A percentile compares a stretch with the other conserved stretches of the same genome.
Conservation (phyloP, 805 yeast genomes). For the Nakazawaea laoshanensis region DNA sequence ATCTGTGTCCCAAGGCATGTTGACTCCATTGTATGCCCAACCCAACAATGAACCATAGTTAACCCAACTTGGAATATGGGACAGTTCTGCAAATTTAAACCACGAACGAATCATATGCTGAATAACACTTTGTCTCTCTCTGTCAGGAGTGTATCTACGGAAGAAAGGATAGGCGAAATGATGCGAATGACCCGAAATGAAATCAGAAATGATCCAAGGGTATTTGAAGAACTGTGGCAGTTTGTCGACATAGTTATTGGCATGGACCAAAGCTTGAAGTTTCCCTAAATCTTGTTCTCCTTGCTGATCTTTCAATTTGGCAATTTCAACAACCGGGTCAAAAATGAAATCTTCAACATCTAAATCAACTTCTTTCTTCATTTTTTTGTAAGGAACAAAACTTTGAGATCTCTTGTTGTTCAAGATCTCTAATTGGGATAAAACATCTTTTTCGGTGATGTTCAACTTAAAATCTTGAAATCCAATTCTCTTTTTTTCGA, state of each 20-base stretch:
- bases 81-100: conserved; percentile 32
- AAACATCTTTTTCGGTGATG: conserved; percentile 1
- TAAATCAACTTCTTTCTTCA: background rate
- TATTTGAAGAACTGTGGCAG: conserved; percentile 7
- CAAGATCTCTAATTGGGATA: background rate
- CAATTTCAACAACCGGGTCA: conserved; percentile 3
- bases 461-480: background rate
- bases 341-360: conserved; percentile 2
- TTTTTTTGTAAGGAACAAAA: background rate
- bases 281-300: background rate
- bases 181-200: conserved; percentile 8
- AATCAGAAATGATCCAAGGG: conserved; percentile 6
- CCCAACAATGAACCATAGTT: conserved; percentile 14
- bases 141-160: conserved; percentile 24
- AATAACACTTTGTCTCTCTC: conserved; percentile 29
- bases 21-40: conserved; percentile 30
- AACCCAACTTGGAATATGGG: conserved; percentile 21
- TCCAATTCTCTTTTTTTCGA: conserved; percentile 1
- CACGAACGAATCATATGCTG: conserved; percentile 39
- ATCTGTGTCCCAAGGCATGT: conserved; percentile 37
- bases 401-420: background rate
- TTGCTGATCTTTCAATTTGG: background rate
- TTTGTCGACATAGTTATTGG: conserved; percentile 1
- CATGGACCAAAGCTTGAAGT: background rate
- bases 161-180: conserved; percentile 27